Evolutionary conservation across 345 rosid species (phyloP), one percentile per base, ranked within the genome.

Genomic region (Salix suchowensis): DNA sequence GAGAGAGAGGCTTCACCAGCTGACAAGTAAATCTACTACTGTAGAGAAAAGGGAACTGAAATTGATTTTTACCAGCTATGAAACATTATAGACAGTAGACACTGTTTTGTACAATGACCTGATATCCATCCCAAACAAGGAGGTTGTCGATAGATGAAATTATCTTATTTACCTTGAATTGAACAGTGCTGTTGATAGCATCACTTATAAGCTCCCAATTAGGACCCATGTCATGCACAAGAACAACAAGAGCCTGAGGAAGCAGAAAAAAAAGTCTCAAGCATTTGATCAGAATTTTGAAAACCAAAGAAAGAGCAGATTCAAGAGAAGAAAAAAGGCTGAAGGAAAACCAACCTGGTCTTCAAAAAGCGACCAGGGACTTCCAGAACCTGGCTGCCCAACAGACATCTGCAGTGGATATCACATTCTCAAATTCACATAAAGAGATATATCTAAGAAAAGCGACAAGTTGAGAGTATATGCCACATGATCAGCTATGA

Each of bases 161-260:
- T 34, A 79, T 46, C 39, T 65, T 13, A 77, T 72, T 81, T 77
- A 91, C 99, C 96, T 96, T 94, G 70, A 96, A 90, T 72, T 96
- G 97, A 82, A 92, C 89, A 67, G 91, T 87, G 86, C 91, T 87
- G 81, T 92, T 96, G 81, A 96, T 88, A 60, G 97, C 97, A 87
- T 96, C 99, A 80, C 99, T 92, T 50, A 96, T 90, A 84, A 96
- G 97, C 90, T 91, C 99, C 99, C 99, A 96, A 73, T 92, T 94
- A 66, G 98, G 99, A 79, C 99, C 99, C 98, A 96, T 89, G 77
- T 96, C 99, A 76, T 96, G 99, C 71, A 94, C 98, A 76, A 96
- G 93, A 82, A 94, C 99, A 71, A 96, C 96, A 82, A 96, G 98
- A 61, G 99, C 99, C 99, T 96, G 81, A 73, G 15, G 32, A 26